Evolutionary conservation across 2,329 filamentous ascomycete genomes (phyloP), one percentile per base, ranked within the genome.

Genomic region (Cordyceps sp.): DNA sequence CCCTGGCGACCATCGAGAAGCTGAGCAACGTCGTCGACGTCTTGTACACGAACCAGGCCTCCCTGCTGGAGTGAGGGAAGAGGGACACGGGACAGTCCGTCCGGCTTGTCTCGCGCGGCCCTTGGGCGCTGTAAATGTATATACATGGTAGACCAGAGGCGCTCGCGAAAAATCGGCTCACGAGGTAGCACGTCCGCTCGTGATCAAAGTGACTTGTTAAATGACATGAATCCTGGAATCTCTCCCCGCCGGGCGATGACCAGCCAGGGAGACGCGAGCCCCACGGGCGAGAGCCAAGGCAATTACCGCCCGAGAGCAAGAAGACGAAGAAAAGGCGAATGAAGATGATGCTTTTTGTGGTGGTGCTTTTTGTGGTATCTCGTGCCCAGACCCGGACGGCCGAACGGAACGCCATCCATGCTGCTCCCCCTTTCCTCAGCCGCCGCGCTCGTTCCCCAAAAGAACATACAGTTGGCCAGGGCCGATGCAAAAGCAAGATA

Each of bases 1-100:
- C 92, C 4, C 64, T 98, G 48, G 76, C 83, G 39, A 98, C 90
- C 3, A 93, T 98, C 43, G 88, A 93, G 54, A 96, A 94, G 73
- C 59, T 98, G 56, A 88, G 85, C 64, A 92, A 78, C 52, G 90
- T 98, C 42, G 92, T 98, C 40, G 92, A 98, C 58, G 84, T 93
- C 44, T 64, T 98, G 49, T 98, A 96, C 67, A 86, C 84, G 40
- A 96, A 94, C 66, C 88, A 98, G 64, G 90, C 90, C 31, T 93
- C 84, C 37, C 65, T 92, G 67, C 66, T 98, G 45, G 90, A 98
- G 69, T 98, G 75, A 38, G 19, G 18, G n/a, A n/a, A 21, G 21
- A 27, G 20, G 21, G 27, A 24, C 31, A n/a, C 17, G 14, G 34
- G 33, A 30, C 28, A 30, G 39, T 42, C 33, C 39, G 44, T 41